Evolutionary conservation across 2,329 filamentous ascomycete species (phyloP).

Genomic region (Paecilomyces formosus): DNA sequence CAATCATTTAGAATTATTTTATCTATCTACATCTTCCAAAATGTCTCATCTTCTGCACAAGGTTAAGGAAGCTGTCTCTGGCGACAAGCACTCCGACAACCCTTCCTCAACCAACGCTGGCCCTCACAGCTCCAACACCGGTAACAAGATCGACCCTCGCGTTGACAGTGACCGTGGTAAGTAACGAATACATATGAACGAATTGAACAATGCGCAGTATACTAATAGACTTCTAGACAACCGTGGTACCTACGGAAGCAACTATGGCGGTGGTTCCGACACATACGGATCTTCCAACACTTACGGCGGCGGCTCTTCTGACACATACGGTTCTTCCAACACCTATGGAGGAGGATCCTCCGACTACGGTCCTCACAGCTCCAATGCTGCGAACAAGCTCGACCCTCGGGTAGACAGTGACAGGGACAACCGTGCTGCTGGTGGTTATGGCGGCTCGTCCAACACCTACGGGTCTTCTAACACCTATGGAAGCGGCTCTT

Average conservation of each 20-base stretch:
- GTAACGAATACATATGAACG: background rate
- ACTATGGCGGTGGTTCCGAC: too few species aligned
- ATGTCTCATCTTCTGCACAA: conserved; percentile 44
- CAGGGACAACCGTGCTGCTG: conserved; percentile 6
- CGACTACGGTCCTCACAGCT: conserved; percentile 33
- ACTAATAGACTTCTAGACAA: background rate
- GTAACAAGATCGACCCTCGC: conserved; percentile 33
- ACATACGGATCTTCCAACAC: background rate
- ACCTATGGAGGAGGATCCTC: conserved; percentile 1
- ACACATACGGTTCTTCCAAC: too few species aligned
- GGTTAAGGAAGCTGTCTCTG: conserved; percentile 38
- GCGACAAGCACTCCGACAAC: conserved; percentile 17
- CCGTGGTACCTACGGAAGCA: background rate
- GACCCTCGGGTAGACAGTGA: conserved; percentile 45
- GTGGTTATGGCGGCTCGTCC: background rate
- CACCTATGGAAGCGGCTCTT: conserved; percentile 3
- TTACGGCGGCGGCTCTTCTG: conserved; percentile 1
- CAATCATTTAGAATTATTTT: background rate
- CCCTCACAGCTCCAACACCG: conserved; percentile 29
- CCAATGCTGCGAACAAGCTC: conserved; percentile 40
- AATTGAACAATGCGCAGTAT: background rate
- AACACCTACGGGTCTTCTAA: conserved; percentile 1
- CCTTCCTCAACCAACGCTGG: conserved; percentile 14
- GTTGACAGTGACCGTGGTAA: conserved; percentile 21
- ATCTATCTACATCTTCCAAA: conserved; percentile 10